Evolutionary conservation across 2,329 filamentous ascomycete genomes (phyloP).

Genomic region (Zymoseptoria pseudotritici): DNA sequence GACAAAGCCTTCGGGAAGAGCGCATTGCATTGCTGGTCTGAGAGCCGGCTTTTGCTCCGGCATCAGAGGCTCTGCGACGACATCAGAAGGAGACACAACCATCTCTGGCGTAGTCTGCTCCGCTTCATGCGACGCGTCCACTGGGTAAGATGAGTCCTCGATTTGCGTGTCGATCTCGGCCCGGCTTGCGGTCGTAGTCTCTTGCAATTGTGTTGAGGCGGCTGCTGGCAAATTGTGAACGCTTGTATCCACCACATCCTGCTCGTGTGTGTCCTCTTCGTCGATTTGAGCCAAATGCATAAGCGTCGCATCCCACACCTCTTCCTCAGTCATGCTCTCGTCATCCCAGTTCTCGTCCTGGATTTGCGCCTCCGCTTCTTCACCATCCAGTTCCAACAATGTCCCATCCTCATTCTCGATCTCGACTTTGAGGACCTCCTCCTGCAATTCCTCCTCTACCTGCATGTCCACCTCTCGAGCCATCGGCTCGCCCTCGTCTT

Average conservation of each 20-base stretch:
- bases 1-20: conserved; percentile 27
- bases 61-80: background rate
- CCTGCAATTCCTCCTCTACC: conserved; percentile 2
- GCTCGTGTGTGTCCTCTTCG: conserved; percentile 1
- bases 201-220: background rate
- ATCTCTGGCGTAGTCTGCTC: background rate
- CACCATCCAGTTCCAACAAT: conserved; percentile 8
- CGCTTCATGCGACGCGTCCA: background rate
- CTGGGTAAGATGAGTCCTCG: background rate
- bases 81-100: background rate
- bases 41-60: background rate
- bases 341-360: conserved; percentile 22
- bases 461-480: background rate
- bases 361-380: conserved; percentile 7
- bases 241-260: background rate
- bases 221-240: background rate
- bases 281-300: conserved; percentile 13
- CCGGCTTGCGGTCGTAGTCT: background rate
- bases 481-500: conserved; percentile 6
- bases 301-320: conserved; percentile 9
- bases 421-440: conserved; percentile 19
- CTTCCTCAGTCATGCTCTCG: conserved; percentile 12
- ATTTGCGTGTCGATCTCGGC: background rate
- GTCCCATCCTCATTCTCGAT: conserved; percentile 22
- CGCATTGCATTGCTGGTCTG: background rate